Base-by-base conservation (phyloP, 2,329 filamentous ascomycete species). In the Aspergillus ochraceoroseus region DNA sequence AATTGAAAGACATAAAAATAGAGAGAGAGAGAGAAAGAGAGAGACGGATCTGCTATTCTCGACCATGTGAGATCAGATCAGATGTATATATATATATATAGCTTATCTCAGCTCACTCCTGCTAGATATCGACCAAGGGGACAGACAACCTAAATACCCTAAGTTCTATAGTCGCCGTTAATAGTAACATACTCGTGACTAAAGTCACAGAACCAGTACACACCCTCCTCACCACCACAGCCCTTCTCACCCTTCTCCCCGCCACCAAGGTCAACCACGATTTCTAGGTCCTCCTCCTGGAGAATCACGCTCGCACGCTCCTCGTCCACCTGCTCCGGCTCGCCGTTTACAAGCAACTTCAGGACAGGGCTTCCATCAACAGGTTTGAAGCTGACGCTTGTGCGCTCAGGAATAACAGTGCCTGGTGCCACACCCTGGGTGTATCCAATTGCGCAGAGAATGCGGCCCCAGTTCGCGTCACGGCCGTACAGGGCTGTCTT, bases 391-490 rank as follows among this genome's bases (percentile, higher is more conserved):
- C 71, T 75, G 5, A 82, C 78, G 48, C 71, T 77, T 5, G 77
- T 82, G 32, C 70, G 68, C 34, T 71, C 64, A 1, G 77, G 77
- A 1, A 74, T 63, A 13, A 82, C 68, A 7, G 65, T 65, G 0
- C 63, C 65, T 1, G 57, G 52, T 22, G 38, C 67, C 54, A 75
- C 63, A 53, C 65, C 65, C 44, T 75, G 74, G 0, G 77, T 72
- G 62, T 96, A 96, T 2, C 92, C 92, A 3, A 89, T 88, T 1
- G 92, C 90, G 64, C 92, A 96, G 18, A 96, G 76, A 48, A 98
- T 94, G 39, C 92, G 87, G 22, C 92, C 92, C 92, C 92, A 98
- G 72, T 98, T 98, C 12, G 92, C 92, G 62, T 98, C 92, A 63
- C 88, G 87, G 51, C 92, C 92, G 66, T 98, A 98, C 27, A 98